phyloP scores from a whole-genome alignment of 768 basidiomycete species.

The Pisolithus albus region DNA sequence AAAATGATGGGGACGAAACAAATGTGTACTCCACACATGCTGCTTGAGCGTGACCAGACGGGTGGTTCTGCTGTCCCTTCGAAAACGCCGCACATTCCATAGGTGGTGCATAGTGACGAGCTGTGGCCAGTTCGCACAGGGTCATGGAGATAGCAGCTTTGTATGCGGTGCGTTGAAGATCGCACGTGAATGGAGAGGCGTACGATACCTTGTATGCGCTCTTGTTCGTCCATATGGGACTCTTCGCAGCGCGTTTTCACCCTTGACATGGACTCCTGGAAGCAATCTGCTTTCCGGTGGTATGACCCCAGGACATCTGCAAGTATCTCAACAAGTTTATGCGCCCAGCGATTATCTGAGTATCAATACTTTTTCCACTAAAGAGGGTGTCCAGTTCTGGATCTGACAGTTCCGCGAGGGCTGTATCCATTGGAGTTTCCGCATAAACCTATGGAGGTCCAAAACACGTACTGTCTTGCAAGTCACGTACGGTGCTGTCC shows the following conservation, averaged over 20 bases:
- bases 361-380: constrained; percentile 9
- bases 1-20: neutral
- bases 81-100: constrained; percentile 47
- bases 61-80: neutral
- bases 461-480: constrained; percentile 16
- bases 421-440: neutral
- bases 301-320: constrained; percentile 39
- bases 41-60: constrained; percentile 28
- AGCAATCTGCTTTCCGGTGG: constrained; percentile 53
- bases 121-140: constrained; percentile 72
- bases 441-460: constrained; percentile 1
- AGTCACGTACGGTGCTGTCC: constrained; percentile 3
- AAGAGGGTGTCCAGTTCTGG: constrained; percentile 13
- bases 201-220: constrained; percentile 50
- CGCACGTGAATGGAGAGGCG: neutral
- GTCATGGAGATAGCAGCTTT: constrained; percentile 78
- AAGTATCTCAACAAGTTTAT: constrained; percentile 6
- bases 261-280: constrained; percentile 43
- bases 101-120: constrained; percentile 58
- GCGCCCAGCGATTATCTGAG: neutral
- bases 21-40: constrained; percentile 46
- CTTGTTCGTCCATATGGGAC: constrained; percentile 52
- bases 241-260: constrained; percentile 48
- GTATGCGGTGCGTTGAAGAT: constrained; percentile 16
- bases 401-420: constrained; percentile 13